phyloP scores from a whole-genome alignment of 2,329 filamentous ascomycete genomes.

The Parastagonospora nodorum region DNA sequence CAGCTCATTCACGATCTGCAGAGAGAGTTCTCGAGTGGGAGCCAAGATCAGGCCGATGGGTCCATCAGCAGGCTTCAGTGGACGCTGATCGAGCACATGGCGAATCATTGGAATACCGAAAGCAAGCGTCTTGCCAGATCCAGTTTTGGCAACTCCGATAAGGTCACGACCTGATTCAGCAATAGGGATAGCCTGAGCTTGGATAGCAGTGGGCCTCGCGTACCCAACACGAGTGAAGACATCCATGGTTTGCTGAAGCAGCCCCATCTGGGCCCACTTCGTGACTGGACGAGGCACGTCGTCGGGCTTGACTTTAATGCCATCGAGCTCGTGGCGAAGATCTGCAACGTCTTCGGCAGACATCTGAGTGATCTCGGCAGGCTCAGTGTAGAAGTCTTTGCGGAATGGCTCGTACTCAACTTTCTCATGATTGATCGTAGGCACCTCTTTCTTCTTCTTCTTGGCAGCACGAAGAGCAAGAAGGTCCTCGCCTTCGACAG shows the following conservation, averaged over 20 bases:
- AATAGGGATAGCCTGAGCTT: conserved; percentile 90
- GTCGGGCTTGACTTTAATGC: conserved; percentile 79
- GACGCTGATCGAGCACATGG: conserved; percentile 91
- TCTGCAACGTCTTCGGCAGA: conserved; percentile 82
- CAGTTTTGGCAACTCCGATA: conserved; percentile 95
- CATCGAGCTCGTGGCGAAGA: conserved; percentile 85
- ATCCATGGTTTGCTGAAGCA: conserved; percentile 84
- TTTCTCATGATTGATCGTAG: conserved; percentile 83
- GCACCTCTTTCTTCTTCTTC: conserved; percentile 97
- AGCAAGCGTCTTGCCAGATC: conserved; percentile 95
- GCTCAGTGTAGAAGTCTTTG: conserved; percentile 95
- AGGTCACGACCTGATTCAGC: conserved; percentile 97
- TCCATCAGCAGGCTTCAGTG: conserved; percentile 81
- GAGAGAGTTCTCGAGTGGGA: conserved; percentile 89
- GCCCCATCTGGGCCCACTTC: conserved; percentile 95
- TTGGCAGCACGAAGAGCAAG: conserved; percentile 61
- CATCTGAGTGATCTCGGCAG: conserved; percentile 79
- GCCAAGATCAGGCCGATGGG: conserved; percentile 89
- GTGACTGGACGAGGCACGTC: conserved; percentile 91
- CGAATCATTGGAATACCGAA: conserved; percentile 97
- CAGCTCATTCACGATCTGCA: conserved; percentile 92
- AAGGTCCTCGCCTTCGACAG: conserved; percentile 63
- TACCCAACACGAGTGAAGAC: conserved; percentile 82
- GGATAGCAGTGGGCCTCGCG: conserved; percentile 88
- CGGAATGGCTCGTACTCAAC: conserved; percentile 83